These are phyloP conservation scores for Podaxis pistillaris DNA, from an alignment of 768 basidiomycete genomes.

Conservation along the genomic window DNA sequence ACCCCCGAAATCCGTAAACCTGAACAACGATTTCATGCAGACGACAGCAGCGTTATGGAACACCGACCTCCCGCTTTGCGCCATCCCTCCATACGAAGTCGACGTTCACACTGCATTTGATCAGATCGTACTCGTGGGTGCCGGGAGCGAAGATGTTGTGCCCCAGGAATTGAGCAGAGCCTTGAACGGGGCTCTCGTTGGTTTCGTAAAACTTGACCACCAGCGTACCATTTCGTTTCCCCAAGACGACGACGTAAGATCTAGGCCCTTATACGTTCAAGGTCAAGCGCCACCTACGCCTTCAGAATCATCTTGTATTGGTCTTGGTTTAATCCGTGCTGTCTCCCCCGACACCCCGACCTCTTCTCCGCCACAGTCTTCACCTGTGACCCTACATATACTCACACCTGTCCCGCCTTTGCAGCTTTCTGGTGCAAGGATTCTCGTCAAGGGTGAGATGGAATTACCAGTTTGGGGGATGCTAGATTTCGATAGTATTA, in stretches of 20 bases:
- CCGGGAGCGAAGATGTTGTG: slow-evolving; percentile 79
- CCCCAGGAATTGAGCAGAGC: slow-evolving; percentile 66
- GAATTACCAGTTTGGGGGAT: slow-evolving; percentile 87
- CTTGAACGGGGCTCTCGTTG: slow-evolving; percentile 81
- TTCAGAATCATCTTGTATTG: slow-evolving; percentile 60
- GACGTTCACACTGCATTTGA: slow-evolving; percentile 56
- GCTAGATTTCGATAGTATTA: slow-evolving; percentile 59
- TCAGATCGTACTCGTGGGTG: slow-evolving; percentile 63
- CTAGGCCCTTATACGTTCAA: slow-evolving; percentile 57
- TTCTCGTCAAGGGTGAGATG: slow-evolving; percentile 83
- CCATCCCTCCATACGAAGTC: slow-evolving; percentile 71
- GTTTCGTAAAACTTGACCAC: slow-evolving; percentile 44
- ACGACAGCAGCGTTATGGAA: slow-evolving; percentile 57
- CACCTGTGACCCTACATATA: slow-evolving; percentile 54
- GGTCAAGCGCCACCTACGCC: slow-evolving; percentile 55
- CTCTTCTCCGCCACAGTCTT: not conserved
- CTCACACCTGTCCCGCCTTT: slow-evolving; percentile 69
- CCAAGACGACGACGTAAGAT: not conserved
- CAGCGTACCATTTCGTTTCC: not conserved
- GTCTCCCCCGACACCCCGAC: slow-evolving; percentile 21
- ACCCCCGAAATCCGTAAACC: slow-evolving; percentile 10
- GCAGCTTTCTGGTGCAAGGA: slow-evolving; percentile 39
- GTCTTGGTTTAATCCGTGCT: slow-evolving; percentile 74
- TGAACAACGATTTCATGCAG: slow-evolving; percentile 25
- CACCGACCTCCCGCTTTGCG: slow-evolving; percentile 64